phyloP scores from a whole-genome alignment of 2,329 filamentous ascomycete genomes.

The Alternaria sp. region DNA sequence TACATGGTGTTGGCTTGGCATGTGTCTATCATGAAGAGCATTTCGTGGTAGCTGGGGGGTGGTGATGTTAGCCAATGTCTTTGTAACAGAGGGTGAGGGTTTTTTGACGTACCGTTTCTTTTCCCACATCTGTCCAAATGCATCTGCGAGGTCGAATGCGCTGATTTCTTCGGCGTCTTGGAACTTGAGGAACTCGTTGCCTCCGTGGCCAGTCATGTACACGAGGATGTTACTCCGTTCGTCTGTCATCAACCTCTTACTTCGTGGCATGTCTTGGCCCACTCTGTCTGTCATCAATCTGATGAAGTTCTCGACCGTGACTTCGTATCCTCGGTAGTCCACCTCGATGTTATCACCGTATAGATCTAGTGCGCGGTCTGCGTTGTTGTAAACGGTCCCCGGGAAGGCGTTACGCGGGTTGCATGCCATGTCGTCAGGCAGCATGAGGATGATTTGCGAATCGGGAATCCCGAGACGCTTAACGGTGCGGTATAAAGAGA shows the following conservation, averaged over 20 bases:
- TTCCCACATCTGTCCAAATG: conserved; percentile 99
- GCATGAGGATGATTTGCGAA: conserved; percentile 98
- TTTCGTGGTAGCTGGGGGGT: conserved; percentile 81
- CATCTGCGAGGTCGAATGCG: conserved; percentile 93
- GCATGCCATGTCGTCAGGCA: conserved; percentile 99
- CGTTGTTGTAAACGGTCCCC: conserved; percentile 97
- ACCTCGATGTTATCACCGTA: conserved; percentile 99
- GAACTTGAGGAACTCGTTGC: conserved; percentile 98
- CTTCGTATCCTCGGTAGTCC: conserved; percentile 96
- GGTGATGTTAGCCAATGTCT: conserved; percentile 5
- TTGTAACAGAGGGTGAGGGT: neutral
- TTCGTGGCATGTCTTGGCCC: conserved; percentile 91
- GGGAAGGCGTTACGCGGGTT: conserved; percentile 98
- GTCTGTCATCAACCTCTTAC: conserved; percentile 92
- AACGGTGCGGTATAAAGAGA: conserved; percentile 96
- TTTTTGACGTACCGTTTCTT: conserved; percentile 77
- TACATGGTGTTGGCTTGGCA: conserved; percentile 99
- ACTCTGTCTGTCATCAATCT: conserved; percentile 92
- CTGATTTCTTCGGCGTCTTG: conserved; percentile 98
- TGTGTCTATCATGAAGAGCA: conserved; percentile 99
- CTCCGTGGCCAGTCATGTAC: conserved; percentile 99
- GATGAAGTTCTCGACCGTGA: conserved; percentile 99
- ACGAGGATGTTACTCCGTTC: conserved; percentile 96
- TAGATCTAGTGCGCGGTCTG: conserved; percentile 90
- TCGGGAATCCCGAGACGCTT: conserved; percentile 98